A percentile compares a stretch with the other conserved stretches of the same genome.
Conservation (phyloP, 495 filamentous ascomycete genomes). For the Pyrenula massariospora region DNA sequence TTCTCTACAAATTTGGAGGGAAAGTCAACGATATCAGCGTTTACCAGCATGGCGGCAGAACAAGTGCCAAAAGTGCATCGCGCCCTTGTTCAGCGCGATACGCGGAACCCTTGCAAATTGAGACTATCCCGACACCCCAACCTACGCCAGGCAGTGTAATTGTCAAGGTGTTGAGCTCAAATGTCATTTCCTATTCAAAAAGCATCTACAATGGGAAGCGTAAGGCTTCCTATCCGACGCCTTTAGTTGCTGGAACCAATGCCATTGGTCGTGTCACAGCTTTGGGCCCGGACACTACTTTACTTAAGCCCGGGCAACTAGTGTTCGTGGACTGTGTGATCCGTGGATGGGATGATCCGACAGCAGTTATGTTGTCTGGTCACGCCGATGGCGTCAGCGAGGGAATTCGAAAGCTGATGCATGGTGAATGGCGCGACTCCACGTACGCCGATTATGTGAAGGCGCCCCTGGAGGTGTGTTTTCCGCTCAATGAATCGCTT, state of each 20-base stretch:
- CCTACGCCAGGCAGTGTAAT: constrained; percentile 9
- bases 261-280: constrained; percentile 34
- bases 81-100: too few species aligned
- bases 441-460: constrained; percentile 13
- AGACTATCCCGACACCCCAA: constrained; percentile 7
- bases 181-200: constrained; percentile 8
- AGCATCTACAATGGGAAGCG: constrained; percentile 13
- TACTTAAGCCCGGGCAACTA: constrained; percentile 28
- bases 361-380: constrained; percentile 18
- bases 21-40: too few species aligned
- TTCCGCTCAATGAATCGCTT: constrained; percentile 24
- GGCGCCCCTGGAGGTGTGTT: constrained; percentile 35
- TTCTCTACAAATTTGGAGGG: too few species aligned
- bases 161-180: constrained; percentile 9
- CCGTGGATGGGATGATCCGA: constrained; percentile 23
- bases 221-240: constrained; percentile 9
- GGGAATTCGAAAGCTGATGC: constrained; percentile 20
- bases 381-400: constrained; percentile 14
- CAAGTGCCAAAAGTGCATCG: too few species aligned
- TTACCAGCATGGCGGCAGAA: too few species aligned
- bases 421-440: constrained; percentile 30
- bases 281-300: constrained; percentile 30
- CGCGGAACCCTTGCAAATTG: not conserved
- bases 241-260: constrained; percentile 6
- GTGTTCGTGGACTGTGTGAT: constrained; percentile 32